A percentile compares a stretch with the other conserved stretches of the same genome.
phyloP scores from a whole-genome alignment of 2,329 filamentous ascomycete genomes.

The Aspergillus udagawae region DNA sequence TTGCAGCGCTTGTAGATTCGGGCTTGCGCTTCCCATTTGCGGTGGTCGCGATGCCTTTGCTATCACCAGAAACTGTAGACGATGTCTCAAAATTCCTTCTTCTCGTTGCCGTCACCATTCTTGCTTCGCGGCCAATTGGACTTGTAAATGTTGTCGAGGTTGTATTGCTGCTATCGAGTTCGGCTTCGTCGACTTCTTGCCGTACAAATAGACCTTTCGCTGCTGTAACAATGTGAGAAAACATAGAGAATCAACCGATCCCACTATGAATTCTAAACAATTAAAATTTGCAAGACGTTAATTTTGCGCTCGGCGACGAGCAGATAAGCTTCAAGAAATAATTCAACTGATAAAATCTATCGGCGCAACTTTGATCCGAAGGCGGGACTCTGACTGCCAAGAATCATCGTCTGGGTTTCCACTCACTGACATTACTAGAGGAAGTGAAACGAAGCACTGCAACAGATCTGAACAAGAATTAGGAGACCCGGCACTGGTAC shows the following conservation, averaged over 20 bases:
- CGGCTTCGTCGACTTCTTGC: slow-evolving; percentile 23
- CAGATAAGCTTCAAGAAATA: not conserved
- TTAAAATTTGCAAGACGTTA: not conserved
- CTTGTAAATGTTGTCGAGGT: slow-evolving; percentile 9
- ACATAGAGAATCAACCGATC: slow-evolving; percentile 31
- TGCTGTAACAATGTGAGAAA: slow-evolving; percentile 39
- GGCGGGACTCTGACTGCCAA: not conserved
- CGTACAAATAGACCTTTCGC: slow-evolving; percentile 40
- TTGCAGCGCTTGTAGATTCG: slow-evolving; percentile 16
- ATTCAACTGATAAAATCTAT: slow-evolving; percentile 5
- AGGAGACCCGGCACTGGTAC: not conserved
- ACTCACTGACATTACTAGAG: not conserved
- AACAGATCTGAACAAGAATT: not conserved
- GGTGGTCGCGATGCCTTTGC: slow-evolving; percentile 9
- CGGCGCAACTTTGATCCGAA: slow-evolving; percentile 20
- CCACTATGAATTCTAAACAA: slow-evolving; percentile 3
- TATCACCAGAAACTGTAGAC: not conserved
- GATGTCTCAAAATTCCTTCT: slow-evolving; percentile 9
- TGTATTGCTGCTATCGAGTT: slow-evolving; percentile 5
- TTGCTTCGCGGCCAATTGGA: slow-evolving; percentile 14
- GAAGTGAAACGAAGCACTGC: not conserved
- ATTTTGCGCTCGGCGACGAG: not conserved
- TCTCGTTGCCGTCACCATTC: slow-evolving; percentile 36
- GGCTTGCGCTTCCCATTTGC: slow-evolving; percentile 35
- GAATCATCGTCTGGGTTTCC: not conserved